Conservation (phyloP, 106 monocot species). For the Acorus calamus region DNA sequence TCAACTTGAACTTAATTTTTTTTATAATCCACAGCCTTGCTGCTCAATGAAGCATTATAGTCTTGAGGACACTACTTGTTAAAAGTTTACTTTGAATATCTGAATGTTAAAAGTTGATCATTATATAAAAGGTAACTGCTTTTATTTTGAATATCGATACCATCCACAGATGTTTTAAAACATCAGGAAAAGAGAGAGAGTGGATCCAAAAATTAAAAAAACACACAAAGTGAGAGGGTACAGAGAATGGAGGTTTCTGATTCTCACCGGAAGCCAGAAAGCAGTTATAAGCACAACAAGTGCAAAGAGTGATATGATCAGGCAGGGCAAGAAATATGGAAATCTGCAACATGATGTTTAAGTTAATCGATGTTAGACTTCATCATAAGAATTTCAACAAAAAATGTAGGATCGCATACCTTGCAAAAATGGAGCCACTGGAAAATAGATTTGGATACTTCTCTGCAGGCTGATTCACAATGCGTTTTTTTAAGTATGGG, state of each 20-base stretch:
- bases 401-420: conserved; percentile 9
- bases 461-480: conserved; percentile 20
- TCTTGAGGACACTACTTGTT: no score
- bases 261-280: conserved; percentile 50
- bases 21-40: no score
- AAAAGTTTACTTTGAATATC: no score
- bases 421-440: conserved; percentile 14
- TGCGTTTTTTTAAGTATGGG: not conserved
- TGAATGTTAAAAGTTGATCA: no score
- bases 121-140: no score
- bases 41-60: no score
- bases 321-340: conserved; percentile 55
- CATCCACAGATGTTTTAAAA: no score
- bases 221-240: not conserved
- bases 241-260: not conserved
- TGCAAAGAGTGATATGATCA: conserved; percentile 42
- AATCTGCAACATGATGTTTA: conserved; percentile 24
- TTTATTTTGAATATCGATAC: no score
- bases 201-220: not conserved
- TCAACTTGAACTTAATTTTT: no score
- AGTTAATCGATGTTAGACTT: not conserved
- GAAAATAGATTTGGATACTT: conserved; percentile 26
- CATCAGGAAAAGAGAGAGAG: not conserved
- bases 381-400: conserved; percentile 1
- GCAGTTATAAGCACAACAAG: conserved; percentile 22